A percentile compares a stretch with the other conserved stretches of the same genome.
These are phyloP conservation scores for Diplodia mutila DNA, from an alignment of 2,329 filamentous ascomycete genomes.

Conservation along the genomic window DNA sequence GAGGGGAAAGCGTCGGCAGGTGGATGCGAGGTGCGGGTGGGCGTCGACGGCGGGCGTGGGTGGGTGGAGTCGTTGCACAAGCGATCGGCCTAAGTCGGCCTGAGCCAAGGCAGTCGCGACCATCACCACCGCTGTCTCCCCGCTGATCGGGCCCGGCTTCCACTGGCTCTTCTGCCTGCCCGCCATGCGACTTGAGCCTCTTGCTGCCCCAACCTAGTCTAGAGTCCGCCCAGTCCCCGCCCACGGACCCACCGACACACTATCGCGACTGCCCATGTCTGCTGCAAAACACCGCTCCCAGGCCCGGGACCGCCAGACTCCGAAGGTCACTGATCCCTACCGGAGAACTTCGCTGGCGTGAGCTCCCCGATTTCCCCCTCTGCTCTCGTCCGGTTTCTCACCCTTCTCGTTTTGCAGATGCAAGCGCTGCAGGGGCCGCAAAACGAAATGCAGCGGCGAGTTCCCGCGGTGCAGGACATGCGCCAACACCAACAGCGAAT, in stretches of 20 bases:
- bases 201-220: not conserved
- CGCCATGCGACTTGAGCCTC: constrained; percentile 4
- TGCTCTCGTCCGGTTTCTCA: not conserved
- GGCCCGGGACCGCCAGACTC: constrained; percentile 33
- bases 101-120: not conserved
- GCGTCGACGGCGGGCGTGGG: not conserved
- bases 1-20: constrained; percentile 13
- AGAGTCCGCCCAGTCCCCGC: constrained; percentile 16
- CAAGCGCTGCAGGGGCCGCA: constrained; percentile 31
- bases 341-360: constrained; percentile 24
- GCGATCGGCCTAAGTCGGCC: constrained; percentile 1
- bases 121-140: not conserved
- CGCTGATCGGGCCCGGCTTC: constrained; percentile 17
- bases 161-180: not conserved
- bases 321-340: constrained; percentile 14
- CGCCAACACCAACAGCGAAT: constrained; percentile 25
- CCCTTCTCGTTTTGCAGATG: constrained; percentile 28
- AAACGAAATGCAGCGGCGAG: constrained; percentile 32
- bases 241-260: constrained; percentile 2
- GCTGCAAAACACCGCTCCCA: constrained; percentile 14
- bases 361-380: not conserved
- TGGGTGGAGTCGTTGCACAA: not conserved
- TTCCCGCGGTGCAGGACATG: constrained; percentile 30
- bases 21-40: not conserved
- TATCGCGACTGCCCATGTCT: constrained; percentile 9